Conservation (phyloP, 1,139 yeast genomes). For the Arxiozyma heterogenica region DNA sequence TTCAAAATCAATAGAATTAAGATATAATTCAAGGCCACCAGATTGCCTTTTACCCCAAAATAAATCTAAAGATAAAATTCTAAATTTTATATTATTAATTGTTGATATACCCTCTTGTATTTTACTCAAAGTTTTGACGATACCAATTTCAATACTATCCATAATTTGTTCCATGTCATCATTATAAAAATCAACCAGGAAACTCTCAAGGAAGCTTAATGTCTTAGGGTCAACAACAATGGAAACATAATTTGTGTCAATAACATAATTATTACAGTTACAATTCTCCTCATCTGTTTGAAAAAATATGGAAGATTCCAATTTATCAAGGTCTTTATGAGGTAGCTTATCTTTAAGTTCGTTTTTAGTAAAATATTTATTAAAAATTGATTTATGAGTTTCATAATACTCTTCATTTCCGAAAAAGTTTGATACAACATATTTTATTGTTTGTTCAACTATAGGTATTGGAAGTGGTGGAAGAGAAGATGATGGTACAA, state of each 20-base stretch:
- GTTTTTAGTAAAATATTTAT: background rate
- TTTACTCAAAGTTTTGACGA: slow-evolving; percentile 38
- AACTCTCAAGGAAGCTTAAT: slow-evolving; percentile 6
- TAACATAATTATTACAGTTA: slow-evolving; percentile 13
- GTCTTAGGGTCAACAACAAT: slow-evolving; percentile 16
- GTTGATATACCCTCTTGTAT: slow-evolving; percentile 34
- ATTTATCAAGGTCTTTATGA: background rate
- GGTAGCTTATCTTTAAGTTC: background rate
- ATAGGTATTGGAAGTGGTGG: slow-evolving; percentile 63
- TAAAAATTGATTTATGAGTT: slow-evolving; percentile 1
- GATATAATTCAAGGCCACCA: slow-evolving; percentile 25
- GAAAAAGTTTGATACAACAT: slow-evolving; percentile 33
- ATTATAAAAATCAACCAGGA: slow-evolving; percentile 26
- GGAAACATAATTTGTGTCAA: slow-evolving; percentile 15
- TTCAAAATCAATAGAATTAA: slow-evolving; percentile 35
- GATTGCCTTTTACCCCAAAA: slow-evolving; percentile 16
- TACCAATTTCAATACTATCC: slow-evolving; percentile 58
- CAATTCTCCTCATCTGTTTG: background rate
- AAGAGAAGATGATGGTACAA: slow-evolving; percentile 52
- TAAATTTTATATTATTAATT: slow-evolving; percentile 42
- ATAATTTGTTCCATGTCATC: slow-evolving; percentile 43
- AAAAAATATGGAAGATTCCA: background rate
- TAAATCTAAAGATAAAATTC: slow-evolving; percentile 41
- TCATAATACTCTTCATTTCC: slow-evolving; percentile 10
- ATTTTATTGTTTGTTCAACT: slow-evolving; percentile 36